Base-by-base conservation (phyloP, 2,329 filamentous ascomycete species). In the Aspergillus sp. region DNA sequence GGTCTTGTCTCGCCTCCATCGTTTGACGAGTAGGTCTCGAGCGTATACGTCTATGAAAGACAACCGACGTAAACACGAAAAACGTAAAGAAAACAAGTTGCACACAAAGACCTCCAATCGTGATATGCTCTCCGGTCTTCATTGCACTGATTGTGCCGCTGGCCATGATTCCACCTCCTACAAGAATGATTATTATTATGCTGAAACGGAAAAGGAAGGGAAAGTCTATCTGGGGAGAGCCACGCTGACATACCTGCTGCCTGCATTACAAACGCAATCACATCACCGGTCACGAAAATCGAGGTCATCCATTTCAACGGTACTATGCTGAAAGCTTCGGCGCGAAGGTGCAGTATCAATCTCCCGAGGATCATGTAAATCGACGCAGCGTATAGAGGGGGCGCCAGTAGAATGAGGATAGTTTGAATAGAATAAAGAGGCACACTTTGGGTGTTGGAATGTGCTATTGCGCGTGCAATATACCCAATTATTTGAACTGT, bases 401-500 rank as follows among this genome's bases (percentile, higher is more conserved):
- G 55, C 0, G 55, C 56, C 10, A 60, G 42, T 2, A 60, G 49
- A 11, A 61, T 37, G 13, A 60, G 43, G 6, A 51, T 53, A 41
- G 50, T 58, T 28, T 60, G 55, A 42, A 57, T 57, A 7, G 57
- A 39, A 38, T 59, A 61, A 5, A 52, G 51, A 4, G 54, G 54
- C 6, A 52, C 42, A 1, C 51, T 53, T 47, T 50, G 58, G 34
- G 58, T 11, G 1, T 56, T 58, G 0, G 56, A 50, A 0, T 53
- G 43, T 1, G 65, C 59, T 39, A 75, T 49, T 6, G 69, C 65
- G 34, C 77, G 72, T 27, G 70, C 74, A 39, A 75, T 61, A 52
- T 78, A 80, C 12, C 77, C 77, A 13, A 79, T 60, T 1, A 64
- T 51, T 50, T 80, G 74, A 58, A 79, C 74, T 77, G 27, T 7